These are phyloP conservation scores for Eremothecium gossypii DNA, from an alignment of 1,139 yeast species.

Conservation along the genomic window DNA sequence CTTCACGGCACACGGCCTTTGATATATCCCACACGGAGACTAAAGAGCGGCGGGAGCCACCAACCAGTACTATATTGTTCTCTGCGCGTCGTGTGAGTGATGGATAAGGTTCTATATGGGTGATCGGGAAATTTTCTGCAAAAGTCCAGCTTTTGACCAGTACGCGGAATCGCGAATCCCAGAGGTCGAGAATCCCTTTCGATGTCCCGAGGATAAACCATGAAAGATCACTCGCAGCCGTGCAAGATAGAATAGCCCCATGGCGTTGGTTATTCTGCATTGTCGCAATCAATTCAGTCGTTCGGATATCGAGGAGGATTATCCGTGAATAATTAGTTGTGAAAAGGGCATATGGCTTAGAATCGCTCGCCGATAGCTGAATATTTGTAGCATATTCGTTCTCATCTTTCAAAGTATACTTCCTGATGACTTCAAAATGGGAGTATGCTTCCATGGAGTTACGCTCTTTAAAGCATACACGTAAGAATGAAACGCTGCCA, in stretches of 20 bases:
- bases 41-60: constrained; percentile 56
- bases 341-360: constrained; percentile 34
- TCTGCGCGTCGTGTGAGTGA: constrained; percentile 30
- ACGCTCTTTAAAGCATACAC: constrained; percentile 42
- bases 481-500: constrained; percentile 50
- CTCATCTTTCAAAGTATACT: constrained; percentile 30
- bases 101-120: constrained; percentile 39
- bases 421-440: constrained; percentile 38
- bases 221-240: constrained; percentile 41
- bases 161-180: constrained; percentile 71
- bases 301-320: constrained; percentile 49
- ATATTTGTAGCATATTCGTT: constrained; percentile 40
- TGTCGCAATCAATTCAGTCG: constrained; percentile 39
- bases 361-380: constrained; percentile 32
- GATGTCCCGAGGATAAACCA: constrained; percentile 74
- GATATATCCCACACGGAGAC: constrained; percentile 74
- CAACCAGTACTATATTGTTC: constrained; percentile 46
- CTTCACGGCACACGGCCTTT: constrained; percentile 50
- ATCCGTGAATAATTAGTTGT: constrained; percentile 49
- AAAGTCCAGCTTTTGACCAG: constrained; percentile 56
- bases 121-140: constrained; percentile 40
- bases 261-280: constrained; percentile 51
- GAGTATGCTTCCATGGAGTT: constrained; percentile 29
- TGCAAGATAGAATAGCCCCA: constrained; percentile 58
- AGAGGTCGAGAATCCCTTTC: constrained; percentile 61